Evolutionary conservation across 352 stramenopile species (phyloP).

Genomic region (Phytophthora melonis): DNA sequence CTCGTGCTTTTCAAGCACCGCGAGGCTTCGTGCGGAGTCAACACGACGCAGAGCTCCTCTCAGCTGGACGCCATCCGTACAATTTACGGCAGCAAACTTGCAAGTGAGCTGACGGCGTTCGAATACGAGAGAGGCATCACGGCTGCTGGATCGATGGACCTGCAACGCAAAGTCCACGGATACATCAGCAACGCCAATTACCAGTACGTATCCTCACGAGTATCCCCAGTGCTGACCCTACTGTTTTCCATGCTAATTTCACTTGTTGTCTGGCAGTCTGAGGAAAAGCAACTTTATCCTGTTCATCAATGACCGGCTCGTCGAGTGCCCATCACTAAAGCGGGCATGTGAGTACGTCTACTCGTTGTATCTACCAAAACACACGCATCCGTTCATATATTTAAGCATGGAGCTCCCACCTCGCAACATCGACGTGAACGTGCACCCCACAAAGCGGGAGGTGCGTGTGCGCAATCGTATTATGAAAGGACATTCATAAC

Average conservation of each 20-base stretch:
- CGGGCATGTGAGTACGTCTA: conserved; percentile 96
- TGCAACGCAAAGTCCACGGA: conserved; percentile 48
- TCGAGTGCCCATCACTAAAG: conserved; percentile 94
- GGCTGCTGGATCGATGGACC: conserved; percentile 48
- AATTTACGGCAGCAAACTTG: conserved; percentile 80
- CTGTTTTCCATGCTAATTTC: neutral
- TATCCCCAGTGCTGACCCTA: neutral
- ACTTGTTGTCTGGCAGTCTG: conserved; percentile 44
- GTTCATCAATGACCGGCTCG: conserved; percentile 98
- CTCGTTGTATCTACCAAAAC: conserved; percentile 93
- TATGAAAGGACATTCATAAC: neutral
- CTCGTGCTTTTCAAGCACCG: conserved; percentile 53
- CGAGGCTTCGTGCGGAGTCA: conserved; percentile 82
- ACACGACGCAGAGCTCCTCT: conserved; percentile 68
- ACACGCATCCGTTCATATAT: conserved; percentile 97
- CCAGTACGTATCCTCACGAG: conserved; percentile 53
- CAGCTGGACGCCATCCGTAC: conserved; percentile 80
- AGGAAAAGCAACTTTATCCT: conserved; percentile 92
- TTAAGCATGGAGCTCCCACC: conserved; percentile 95
- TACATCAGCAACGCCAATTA: conserved; percentile 92
- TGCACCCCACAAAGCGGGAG: conserved; percentile 99
- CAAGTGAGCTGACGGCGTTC: conserved; percentile 68
- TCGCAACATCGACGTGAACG: conserved; percentile 98
- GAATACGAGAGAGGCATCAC: conserved; percentile 42
- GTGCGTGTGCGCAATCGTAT: conserved; percentile 18